Evolutionary conservation across 2,329 filamentous ascomycete species (phyloP).

Genomic region (Xylariaceae sp.): DNA sequence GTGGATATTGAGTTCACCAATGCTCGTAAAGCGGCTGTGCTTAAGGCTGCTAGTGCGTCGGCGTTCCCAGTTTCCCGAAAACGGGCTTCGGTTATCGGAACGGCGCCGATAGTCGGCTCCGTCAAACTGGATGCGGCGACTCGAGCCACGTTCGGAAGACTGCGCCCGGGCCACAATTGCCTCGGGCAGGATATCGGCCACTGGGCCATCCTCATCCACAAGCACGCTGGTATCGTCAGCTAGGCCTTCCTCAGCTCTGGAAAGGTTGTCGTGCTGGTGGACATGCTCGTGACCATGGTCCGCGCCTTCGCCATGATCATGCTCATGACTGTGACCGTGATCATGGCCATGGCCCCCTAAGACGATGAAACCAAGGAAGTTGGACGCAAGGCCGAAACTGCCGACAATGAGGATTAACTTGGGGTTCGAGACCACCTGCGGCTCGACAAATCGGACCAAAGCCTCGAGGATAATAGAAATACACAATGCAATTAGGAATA

Average conservation of each 20-base stretch:
- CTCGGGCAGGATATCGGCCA: constrained; percentile 60
- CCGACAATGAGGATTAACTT: constrained; percentile 87
- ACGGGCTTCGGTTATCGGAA: constrained; percentile 30
- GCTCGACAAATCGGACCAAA: constrained; percentile 85
- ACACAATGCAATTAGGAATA: constrained; percentile 94
- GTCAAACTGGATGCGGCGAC: constrained; percentile 41
- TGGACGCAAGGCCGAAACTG: constrained; percentile 78
- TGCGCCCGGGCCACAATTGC: constrained; percentile 51
- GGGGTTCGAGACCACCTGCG: constrained; percentile 80
- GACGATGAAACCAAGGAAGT: constrained; percentile 81
- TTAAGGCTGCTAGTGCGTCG: constrained; percentile 47
- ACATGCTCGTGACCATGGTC: constrained; percentile 47
- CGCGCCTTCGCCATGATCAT: constrained; percentile 55
- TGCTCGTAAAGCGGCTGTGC: constrained; percentile 57
- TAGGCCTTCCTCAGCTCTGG: constrained; percentile 50
- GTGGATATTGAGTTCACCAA: constrained; percentile 77
- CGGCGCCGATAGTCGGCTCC: constrained; percentile 32
- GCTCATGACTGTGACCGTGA: constrained; percentile 60
- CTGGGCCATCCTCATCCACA: constrained; percentile 53
- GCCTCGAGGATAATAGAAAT: constrained; percentile 96
- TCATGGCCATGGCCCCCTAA: constrained; percentile 89
- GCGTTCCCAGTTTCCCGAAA: constrained; percentile 40
- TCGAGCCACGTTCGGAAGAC: constrained; percentile 33
- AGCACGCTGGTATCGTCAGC: constrained; percentile 40
- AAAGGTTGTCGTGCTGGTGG: constrained; percentile 37